phyloP scores from a whole-genome alignment of 148 eudicot genomes.

The Oxyria digyna region DNA sequence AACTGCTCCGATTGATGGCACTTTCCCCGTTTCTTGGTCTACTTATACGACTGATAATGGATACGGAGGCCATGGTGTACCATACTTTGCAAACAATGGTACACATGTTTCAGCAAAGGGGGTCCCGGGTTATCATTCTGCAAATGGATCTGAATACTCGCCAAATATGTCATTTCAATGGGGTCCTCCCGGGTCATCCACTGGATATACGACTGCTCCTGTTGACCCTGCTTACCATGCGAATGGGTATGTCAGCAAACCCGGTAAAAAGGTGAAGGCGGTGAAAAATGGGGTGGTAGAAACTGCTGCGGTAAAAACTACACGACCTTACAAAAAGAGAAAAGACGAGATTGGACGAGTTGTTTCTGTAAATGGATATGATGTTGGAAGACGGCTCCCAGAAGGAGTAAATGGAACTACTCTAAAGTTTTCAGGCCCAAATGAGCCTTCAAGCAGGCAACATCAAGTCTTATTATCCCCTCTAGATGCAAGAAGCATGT shows the following conservation, averaged over 20 bases:
- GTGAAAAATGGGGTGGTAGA: slow-evolving; percentile 11
- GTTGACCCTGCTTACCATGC: slow-evolving; percentile 21
- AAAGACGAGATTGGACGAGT: slow-evolving; percentile 36
- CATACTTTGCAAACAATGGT: slow-evolving; percentile 35
- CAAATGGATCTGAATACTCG: slow-evolving; percentile 51
- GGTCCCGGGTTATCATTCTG: slow-evolving; percentile 45
- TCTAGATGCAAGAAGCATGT: slow-evolving; percentile 51
- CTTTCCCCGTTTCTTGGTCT: slow-evolving; percentile 76
- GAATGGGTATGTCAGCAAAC: slow-evolving; percentile 28
- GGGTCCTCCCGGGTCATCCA: slow-evolving; percentile 41
- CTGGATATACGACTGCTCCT: slow-evolving; percentile 20
- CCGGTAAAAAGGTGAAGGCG: slow-evolving; percentile 20
- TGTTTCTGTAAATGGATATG: slow-evolving; percentile 18
- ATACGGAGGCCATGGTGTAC: slow-evolving; percentile 37
- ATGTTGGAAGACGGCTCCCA: slow-evolving; percentile 19
- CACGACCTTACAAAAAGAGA: slow-evolving; percentile 62
- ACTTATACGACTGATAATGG: slow-evolving; percentile 51
- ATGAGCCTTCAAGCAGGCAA: slow-evolving; percentile 11
- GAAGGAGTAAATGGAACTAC: slow-evolving; percentile 21
- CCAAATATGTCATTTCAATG: slow-evolving; percentile 65
- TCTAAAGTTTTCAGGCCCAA: slow-evolving; percentile 18
- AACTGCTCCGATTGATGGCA: slow-evolving; percentile 56
- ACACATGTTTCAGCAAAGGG: slow-evolving; percentile 45
- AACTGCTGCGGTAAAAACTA: slow-evolving; percentile 27
- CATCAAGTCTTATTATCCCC: slow-evolving; percentile 32